These are phyloP conservation scores for Xerocomus minutiporus DNA, from an alignment of 1,284 basidiomycete genomes.

Conservation along the genomic window DNA sequence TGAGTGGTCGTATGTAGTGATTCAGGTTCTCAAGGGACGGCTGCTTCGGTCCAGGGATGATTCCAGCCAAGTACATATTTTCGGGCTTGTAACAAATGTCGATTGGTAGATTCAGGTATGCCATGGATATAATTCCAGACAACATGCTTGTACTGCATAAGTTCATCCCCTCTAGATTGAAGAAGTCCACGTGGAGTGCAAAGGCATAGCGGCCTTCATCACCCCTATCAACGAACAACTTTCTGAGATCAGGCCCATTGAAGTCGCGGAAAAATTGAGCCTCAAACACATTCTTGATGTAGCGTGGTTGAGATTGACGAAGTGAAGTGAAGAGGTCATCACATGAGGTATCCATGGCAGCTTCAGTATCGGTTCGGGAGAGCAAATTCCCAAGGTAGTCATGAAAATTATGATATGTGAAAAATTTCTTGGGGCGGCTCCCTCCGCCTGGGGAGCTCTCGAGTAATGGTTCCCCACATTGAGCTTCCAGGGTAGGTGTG, in stretches of 20 bases:
- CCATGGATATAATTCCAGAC: constrained; percentile 6
- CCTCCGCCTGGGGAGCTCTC: too few relatives aligned
- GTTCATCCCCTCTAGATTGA: constrained; percentile 2
- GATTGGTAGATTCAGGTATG: constrained; percentile 5
- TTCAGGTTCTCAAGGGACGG: constrained; percentile 8
- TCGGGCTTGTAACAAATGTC: constrained; percentile 7
- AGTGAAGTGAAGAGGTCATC: background rate
- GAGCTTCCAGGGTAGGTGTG: too few relatives aligned
- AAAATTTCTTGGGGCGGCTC: too few relatives aligned
- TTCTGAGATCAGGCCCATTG: background rate
- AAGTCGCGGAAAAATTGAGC: too few relatives aligned
- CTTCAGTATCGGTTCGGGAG: too few relatives aligned
- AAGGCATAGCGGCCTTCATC: background rate
- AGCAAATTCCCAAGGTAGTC: too few relatives aligned
- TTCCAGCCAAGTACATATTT: constrained; percentile 9
- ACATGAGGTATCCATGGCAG: too few relatives aligned
- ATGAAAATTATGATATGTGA: too few relatives aligned
- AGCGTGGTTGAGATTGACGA: background rate
- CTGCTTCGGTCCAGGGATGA: constrained; percentile 15
- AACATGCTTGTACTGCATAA: background rate
- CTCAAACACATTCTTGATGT: too few relatives aligned
- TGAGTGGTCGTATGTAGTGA: background rate
- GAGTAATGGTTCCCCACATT: too few relatives aligned
- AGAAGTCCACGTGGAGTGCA: constrained; percentile 4
- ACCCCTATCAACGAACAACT: constrained; percentile 5